A percentile compares a stretch with the other conserved stretches of the same genome.
Evolutionary conservation across 2,329 filamentous ascomycete species (phyloP).

Genomic region (Pseudogymnoascus sp.): DNA sequence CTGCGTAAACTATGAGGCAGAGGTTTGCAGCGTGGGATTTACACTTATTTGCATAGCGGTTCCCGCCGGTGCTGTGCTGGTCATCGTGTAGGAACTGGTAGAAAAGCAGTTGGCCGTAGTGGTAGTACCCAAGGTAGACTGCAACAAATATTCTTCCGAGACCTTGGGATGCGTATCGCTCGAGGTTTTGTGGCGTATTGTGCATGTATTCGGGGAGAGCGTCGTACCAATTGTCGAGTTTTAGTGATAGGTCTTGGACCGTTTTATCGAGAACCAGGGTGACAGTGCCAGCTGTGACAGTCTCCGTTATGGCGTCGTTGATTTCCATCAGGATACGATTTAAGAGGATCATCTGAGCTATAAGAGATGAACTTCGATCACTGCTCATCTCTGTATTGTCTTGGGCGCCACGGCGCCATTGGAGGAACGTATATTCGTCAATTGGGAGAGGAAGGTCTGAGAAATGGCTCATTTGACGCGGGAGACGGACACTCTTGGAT

Average conservation of each 20-base stretch:
- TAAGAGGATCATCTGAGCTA: slow-evolving; percentile 34
- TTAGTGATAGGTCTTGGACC: slow-evolving; percentile 27
- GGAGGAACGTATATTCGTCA: slow-evolving; percentile 16
- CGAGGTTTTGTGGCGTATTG: slow-evolving; percentile 35
- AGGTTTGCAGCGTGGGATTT: slow-evolving; percentile 34
- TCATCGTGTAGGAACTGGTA: slow-evolving; percentile 39
- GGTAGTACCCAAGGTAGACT: slow-evolving; percentile 40
- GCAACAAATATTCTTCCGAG: slow-evolving; percentile 38
- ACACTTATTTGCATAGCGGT: slow-evolving; percentile 33
- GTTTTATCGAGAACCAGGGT: slow-evolving; percentile 17
- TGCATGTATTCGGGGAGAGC: slow-evolving; percentile 31
- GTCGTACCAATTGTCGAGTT: slow-evolving; percentile 32
- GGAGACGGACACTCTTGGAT: slow-evolving; percentile 19
- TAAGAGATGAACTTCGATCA: slow-evolving; percentile 13
- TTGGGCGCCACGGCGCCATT: not conserved
- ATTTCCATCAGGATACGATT: slow-evolving; percentile 35
- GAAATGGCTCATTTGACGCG: slow-evolving; percentile 17
- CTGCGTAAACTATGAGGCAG: slow-evolving; percentile 35
- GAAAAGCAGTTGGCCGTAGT: slow-evolving; percentile 41
- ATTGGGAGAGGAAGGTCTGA: slow-evolving; percentile 19
- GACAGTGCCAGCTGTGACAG: slow-evolving; percentile 25
- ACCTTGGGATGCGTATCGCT: slow-evolving; percentile 31
- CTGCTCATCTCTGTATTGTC: not conserved
- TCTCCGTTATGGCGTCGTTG: slow-evolving; percentile 33
- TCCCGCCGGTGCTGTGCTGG: slow-evolving; percentile 16